Conservation (phyloP, 2,329 filamentous ascomycete species). For the Colletotrichum euphorbiae region DNA sequence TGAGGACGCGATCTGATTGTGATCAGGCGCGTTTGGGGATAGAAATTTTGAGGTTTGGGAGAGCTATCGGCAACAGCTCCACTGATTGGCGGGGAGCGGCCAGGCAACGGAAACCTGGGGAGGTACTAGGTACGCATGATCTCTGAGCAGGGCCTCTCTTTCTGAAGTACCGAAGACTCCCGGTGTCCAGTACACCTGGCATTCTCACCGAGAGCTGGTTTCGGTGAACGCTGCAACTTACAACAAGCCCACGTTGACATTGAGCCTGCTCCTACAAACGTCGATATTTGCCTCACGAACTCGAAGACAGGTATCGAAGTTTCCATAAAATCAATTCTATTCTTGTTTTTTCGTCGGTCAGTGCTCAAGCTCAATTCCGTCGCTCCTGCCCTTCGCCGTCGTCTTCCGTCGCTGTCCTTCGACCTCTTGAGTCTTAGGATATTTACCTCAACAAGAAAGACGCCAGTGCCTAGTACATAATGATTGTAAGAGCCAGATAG, state of each 20-base stretch:
- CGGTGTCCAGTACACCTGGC: neutral
- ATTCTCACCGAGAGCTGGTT: constrained; percentile 16
- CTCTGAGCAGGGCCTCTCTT: neutral
- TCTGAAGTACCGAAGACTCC: neutral
- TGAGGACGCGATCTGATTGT: constrained; percentile 9
- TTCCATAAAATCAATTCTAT: no score
- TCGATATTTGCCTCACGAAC: no score
- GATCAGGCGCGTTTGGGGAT: constrained; percentile 32
- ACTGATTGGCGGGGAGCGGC: constrained; percentile 40
- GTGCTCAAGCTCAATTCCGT: no score
- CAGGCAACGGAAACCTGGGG: constrained; percentile 30
- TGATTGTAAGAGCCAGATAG: no score
- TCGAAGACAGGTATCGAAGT: no score
- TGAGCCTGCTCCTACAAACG: no score
- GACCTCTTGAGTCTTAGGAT: no score
- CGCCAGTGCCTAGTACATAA: no score
- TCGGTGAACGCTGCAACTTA: constrained; percentile 3
- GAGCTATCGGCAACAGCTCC: constrained; percentile 38
- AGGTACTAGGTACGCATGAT: neutral
- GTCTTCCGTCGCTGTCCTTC: no score
- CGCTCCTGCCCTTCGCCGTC: no score
- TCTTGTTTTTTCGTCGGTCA: no score
- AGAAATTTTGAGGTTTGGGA: constrained; percentile 38
- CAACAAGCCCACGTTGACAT: neutral
- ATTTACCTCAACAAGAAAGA: no score